A percentile compares a stretch with the other conserved stretches of the same genome.
These are phyloP conservation scores for Sonneratia caseolaris DNA, from an alignment of 345 rosid species.

Conservation along the genomic window DNA sequence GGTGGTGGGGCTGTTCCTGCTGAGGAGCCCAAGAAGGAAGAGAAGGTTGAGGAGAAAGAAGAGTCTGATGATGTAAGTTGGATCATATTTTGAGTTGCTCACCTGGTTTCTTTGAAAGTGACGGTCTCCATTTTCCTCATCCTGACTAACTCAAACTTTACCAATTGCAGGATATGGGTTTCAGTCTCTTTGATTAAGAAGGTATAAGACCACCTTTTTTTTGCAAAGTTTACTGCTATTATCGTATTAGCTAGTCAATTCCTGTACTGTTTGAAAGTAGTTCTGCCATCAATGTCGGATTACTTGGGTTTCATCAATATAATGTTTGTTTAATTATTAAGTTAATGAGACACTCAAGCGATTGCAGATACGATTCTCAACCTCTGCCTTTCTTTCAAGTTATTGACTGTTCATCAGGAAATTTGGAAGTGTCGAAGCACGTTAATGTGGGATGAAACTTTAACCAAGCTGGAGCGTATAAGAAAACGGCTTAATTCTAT, in stretches of 20 bases:
- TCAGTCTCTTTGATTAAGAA: slow-evolving; percentile 66
- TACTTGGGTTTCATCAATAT: background rate
- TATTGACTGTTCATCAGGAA: no score
- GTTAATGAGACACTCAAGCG: background rate
- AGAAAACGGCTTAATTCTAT: no score
- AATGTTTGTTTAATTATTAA: background rate
- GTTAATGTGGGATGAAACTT: no score
- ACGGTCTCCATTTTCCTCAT: background rate
- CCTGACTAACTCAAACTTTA: background rate
- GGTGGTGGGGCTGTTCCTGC: slow-evolving; percentile 36
- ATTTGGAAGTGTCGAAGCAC: no score
- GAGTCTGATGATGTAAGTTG: slow-evolving; percentile 62
- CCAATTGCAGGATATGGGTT: slow-evolving; percentile 61
- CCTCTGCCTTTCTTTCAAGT: no score
- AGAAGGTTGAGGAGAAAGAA: slow-evolving; percentile 69
- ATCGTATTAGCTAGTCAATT: background rate
- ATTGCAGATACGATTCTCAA: no score
- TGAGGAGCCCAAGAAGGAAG: slow-evolving; percentile 55
- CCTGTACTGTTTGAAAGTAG: background rate
- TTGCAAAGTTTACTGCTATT: background rate
- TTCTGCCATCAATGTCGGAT: background rate
- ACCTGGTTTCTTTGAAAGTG: background rate
- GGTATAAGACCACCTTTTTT: background rate
- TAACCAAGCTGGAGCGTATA: no score
- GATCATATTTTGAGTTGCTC: background rate